phyloP scores from a whole-genome alignment of 169 alveolate genomes.

The Sarcocystis neurona region DNA sequence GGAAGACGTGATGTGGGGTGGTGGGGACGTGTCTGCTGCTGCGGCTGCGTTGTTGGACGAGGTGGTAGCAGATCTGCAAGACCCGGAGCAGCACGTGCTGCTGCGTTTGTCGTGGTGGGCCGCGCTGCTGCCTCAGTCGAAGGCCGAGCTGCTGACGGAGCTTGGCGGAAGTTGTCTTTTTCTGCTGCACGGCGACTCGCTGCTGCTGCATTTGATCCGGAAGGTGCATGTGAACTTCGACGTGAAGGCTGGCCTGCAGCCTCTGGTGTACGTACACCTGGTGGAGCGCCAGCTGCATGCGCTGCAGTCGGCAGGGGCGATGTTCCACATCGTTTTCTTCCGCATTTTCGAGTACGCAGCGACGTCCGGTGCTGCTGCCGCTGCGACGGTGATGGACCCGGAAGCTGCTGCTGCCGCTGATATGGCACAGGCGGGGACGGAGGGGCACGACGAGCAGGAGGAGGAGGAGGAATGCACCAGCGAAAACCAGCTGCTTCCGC shows the following conservation, averaged over 20 bases:
- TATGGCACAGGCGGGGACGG: too few species aligned
- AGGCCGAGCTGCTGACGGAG: slow-evolving; percentile 36
- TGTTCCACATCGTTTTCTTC: slow-evolving; percentile 41
- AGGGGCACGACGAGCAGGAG: slow-evolving; percentile 37
- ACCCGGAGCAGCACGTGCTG: slow-evolving; percentile 19
- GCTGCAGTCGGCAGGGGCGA: slow-evolving; percentile 31
- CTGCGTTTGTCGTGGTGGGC: slow-evolving; percentile 30
- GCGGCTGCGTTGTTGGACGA: slow-evolving; percentile 16
- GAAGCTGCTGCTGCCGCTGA: background rate
- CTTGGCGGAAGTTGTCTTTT: slow-evolving; percentile 43
- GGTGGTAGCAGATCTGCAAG: background rate
- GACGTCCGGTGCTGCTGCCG: background rate
- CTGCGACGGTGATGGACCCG: slow-evolving; percentile 10
- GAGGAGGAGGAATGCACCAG: background rate
- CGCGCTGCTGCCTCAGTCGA: slow-evolving; percentile 35
- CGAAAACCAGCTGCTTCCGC: background rate
- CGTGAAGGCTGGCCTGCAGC: slow-evolving; percentile 36
- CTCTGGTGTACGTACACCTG: slow-evolving; percentile 29
- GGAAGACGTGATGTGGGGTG: slow-evolving; percentile 9
- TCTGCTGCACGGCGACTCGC: slow-evolving; percentile 16
- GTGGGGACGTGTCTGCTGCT: background rate
- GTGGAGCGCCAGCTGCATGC: slow-evolving; percentile 31
- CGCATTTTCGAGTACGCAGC: slow-evolving; percentile 19
- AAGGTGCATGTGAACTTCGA: slow-evolving; percentile 29
- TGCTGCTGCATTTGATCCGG: slow-evolving; percentile 33